Evolutionary conservation across 1,139 yeast genomes (phyloP).

Genomic region (Hyphopichia fennica): DNA sequence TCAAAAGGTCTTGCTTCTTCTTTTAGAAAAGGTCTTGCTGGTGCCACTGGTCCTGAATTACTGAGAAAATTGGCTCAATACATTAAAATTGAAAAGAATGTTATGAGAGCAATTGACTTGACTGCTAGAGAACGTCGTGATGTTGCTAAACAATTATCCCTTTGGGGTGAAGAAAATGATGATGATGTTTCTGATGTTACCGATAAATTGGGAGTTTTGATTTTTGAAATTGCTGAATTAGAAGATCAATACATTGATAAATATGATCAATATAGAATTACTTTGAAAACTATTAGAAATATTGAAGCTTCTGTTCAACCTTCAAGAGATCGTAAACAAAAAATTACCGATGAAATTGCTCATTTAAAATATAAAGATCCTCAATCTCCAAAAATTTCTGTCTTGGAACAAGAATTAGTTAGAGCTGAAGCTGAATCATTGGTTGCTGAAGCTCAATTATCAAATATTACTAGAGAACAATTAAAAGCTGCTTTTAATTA

Average conservation of each 20-base stretch:
- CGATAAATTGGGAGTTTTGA: conserved; percentile 92
- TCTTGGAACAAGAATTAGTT: conserved; percentile 95
- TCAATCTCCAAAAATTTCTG: conserved; percentile 90
- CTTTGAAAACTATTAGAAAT: conserved; percentile 91
- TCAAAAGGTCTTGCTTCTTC: conserved; percentile 80
- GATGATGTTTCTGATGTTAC: conserved; percentile 97
- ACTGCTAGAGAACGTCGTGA: conserved; percentile 95
- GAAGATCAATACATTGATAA: conserved; percentile 98
- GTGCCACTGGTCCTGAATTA: conserved; percentile 92
- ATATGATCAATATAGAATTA: conserved; percentile 96
- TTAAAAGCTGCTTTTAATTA: conserved; percentile 96
- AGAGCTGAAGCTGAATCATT: conserved; percentile 99
- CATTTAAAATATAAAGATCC: conserved; percentile 98
- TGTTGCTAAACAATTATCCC: conserved; percentile 91
- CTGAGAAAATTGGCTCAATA: conserved; percentile 85
- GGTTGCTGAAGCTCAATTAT: conserved; percentile 98
- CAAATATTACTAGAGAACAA: conserved; percentile 97
- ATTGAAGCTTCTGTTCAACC: conserved; percentile 98
- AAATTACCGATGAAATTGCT: conserved; percentile 96
- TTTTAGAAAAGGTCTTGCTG: conserved; percentile 86
- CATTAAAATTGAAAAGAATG: conserved; percentile 95
- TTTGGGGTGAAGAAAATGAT: conserved; percentile 98
- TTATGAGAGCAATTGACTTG: conserved; percentile 89
- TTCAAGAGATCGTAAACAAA: conserved; percentile 95
- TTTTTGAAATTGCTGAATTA: conserved; percentile 95